Base-by-base conservation (phyloP, 441 rosid genomes). In the Pelargonium cotyledonis region DNA sequence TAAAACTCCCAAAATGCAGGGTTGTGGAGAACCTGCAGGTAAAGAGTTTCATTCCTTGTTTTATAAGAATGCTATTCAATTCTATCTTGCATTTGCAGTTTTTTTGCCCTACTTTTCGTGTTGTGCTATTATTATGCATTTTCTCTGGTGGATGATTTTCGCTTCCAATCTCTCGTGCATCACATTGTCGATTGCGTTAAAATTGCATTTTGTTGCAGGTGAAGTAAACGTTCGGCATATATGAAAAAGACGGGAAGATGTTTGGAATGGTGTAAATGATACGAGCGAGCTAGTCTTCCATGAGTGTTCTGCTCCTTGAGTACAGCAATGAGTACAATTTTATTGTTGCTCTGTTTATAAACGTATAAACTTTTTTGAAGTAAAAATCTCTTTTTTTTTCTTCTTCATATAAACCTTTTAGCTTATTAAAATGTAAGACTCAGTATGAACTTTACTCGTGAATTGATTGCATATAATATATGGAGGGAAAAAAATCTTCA, bases 1-100 rank as follows among this genome's bases (percentile, higher is more conserved):
- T 71, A 70, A 70, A 73, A 67, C 81, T 80, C 79, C 70, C 12
- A 53, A 60, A 73, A 78, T 78, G 65, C 35, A 46, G 78, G 73
- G 77, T 23, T 80, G 79, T 71, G 49, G 76, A 62, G 67, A 76
- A 73, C 72, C 74, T 68, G 75, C 65, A 26, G 65, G 65, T 62
- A 62, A 44, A 26, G 65, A 62, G 41, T 12, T 23, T 8, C 65
- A 12, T 16, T 4, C 29, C 26, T 62, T 1, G 58, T 11, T 26
- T 26, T 62, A 8, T 12, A 23, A 26, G 5, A 23, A 61, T 11
- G 10, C 5, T n/a, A 23, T 60, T 4, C 15, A 5, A 60, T 9
- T 62, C 65, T 62, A 12, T 29, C 16, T 29, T 29, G 41, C 12
- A 16, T 62, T 26, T 15, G 29, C 41, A 23, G 41, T 6, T 38